Conservation (phyloP, 805 yeast species). For the Metschnikowia amazonensis region DNA sequence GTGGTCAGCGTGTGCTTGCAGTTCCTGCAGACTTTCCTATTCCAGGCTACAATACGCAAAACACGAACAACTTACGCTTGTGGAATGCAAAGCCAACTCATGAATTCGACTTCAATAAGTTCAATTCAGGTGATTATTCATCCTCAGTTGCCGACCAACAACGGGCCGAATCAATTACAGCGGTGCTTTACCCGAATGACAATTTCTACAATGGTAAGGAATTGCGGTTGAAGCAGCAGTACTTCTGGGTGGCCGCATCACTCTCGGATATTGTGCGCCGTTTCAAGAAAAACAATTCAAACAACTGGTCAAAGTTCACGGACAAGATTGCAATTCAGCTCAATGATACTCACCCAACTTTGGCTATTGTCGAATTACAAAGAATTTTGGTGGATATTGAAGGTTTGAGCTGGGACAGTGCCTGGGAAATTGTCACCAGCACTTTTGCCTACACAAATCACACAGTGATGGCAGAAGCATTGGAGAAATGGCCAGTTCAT, state of each 20-base stretch:
- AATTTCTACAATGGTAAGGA: conserved; percentile 90
- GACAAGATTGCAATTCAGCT: conserved; percentile 88
- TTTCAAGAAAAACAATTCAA: conserved; percentile 67
- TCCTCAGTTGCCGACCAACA: conserved; percentile 83
- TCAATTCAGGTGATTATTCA: conserved; percentile 86
- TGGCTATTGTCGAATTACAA: conserved; percentile 86
- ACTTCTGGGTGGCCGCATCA: conserved; percentile 95
- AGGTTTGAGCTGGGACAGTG: conserved; percentile 73
- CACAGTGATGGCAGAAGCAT: conserved; percentile 91
- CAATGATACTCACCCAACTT: conserved; percentile 92
- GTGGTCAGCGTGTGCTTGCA: conserved; percentile 87
- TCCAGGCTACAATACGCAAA: conserved; percentile 80
- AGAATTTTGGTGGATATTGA: conserved; percentile 83
- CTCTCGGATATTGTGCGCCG: conserved; percentile 87
- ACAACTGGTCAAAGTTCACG: conserved; percentile 79
- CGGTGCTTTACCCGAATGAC: conserved; percentile 91
- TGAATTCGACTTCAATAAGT: conserved; percentile 87
- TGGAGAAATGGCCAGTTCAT: conserved; percentile 93
- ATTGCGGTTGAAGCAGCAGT: conserved; percentile 88
- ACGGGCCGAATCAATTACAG: conserved; percentile 86
- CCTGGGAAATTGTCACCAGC: conserved; percentile 77
- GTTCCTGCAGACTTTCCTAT: conserved; percentile 89
- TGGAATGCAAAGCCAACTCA: conserved; percentile 90
- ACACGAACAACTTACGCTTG: conserved; percentile 82
- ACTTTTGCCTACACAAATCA: conserved; percentile 93